Percentiles rank a stretch among this genome's conserved stretches.
These are phyloP conservation scores for Meredithiella fracta DNA, from an alignment of 2,329 filamentous ascomycete genomes.

Conservation along the genomic window DNA sequence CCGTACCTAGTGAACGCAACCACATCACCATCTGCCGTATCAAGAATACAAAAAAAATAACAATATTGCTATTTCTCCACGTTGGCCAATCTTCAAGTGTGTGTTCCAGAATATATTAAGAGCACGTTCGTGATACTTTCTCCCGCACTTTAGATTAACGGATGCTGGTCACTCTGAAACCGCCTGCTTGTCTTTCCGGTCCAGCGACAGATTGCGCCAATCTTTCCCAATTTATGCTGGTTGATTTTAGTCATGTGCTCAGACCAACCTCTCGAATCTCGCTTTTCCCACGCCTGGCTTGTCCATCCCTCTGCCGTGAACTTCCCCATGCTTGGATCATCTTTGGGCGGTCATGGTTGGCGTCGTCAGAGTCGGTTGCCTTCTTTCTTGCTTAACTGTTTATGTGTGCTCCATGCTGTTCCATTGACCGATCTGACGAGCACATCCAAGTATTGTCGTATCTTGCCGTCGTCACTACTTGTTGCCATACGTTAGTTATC, in stretches of 20 bases:
- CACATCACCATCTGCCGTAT: background rate
- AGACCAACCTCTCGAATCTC: conserved; percentile 1
- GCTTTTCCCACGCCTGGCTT: background rate
- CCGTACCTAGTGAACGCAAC: background rate
- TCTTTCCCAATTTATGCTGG: conserved; percentile 9
- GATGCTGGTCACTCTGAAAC: conserved; percentile 8
- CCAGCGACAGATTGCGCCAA: conserved; percentile 4
- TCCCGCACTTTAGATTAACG: background rate
- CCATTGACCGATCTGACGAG: conserved; percentile 3
- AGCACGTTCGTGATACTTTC: background rate
- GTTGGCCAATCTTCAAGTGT: background rate
- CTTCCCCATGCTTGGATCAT: background rate
- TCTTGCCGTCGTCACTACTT: conserved; percentile 2
- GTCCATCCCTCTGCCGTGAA: background rate
- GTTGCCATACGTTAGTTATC: background rate
- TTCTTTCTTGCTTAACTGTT: background rate
- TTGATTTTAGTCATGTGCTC: background rate
- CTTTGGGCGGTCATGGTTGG: no score
- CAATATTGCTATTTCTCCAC: background rate
- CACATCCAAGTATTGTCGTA: background rate
- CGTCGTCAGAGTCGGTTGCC: no score
- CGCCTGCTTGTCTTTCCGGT: background rate
- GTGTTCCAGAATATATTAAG: background rate
- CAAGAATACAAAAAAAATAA: background rate
- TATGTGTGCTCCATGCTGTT: conserved; percentile 4